Conservation (phyloP, 2,329 filamentous ascomycete genomes). For the Ramularia collo-cygni region DNA sequence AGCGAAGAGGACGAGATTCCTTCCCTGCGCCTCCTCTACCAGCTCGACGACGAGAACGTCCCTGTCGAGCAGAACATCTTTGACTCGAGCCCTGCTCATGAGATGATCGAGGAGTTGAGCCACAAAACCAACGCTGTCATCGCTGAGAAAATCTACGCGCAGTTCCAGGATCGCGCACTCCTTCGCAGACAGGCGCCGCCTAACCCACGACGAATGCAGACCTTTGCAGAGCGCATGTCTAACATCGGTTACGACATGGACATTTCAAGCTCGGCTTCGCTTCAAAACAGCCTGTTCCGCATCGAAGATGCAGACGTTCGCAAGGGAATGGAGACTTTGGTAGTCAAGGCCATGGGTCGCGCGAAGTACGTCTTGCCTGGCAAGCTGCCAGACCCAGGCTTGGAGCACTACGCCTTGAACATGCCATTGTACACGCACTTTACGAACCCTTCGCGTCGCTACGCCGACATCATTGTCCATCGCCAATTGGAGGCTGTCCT, state of each 20-base stretch:
- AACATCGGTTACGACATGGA: slow-evolving; percentile 87
- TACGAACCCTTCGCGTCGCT: slow-evolving; percentile 88
- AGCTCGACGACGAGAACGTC: slow-evolving; percentile 95
- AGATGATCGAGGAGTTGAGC: slow-evolving; percentile 90
- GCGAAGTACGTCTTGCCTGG: slow-evolving; percentile 90
- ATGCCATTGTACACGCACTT: slow-evolving; percentile 94
- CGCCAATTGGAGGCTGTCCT: slow-evolving; percentile 85
- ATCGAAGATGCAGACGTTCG: slow-evolving; percentile 82
- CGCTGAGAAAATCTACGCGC: slow-evolving; percentile 71
- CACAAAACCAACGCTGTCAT: slow-evolving; percentile 89
- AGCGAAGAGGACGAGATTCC: slow-evolving; percentile 69
- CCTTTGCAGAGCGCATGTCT: slow-evolving; percentile 88
- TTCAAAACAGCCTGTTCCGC: slow-evolving; percentile 93
- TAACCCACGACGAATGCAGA: slow-evolving; percentile 80
- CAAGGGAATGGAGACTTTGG: slow-evolving; percentile 94
- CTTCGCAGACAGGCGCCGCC: slow-evolving; percentile 80
- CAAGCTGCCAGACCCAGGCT: slow-evolving; percentile 69
- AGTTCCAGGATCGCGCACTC: slow-evolving; percentile 84
- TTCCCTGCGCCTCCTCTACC: slow-evolving; percentile 80
- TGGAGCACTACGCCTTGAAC: slow-evolving; percentile 87
- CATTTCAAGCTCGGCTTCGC: slow-evolving; percentile 75
- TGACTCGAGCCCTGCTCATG: slow-evolving; percentile 78
- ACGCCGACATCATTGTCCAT: slow-evolving; percentile 91
- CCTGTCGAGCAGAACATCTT: slow-evolving; percentile 96
- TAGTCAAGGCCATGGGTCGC: slow-evolving; percentile 91